phyloP scores from a whole-genome alignment of 768 basidiomycete genomes.

The Suillus weaverae region DNA sequence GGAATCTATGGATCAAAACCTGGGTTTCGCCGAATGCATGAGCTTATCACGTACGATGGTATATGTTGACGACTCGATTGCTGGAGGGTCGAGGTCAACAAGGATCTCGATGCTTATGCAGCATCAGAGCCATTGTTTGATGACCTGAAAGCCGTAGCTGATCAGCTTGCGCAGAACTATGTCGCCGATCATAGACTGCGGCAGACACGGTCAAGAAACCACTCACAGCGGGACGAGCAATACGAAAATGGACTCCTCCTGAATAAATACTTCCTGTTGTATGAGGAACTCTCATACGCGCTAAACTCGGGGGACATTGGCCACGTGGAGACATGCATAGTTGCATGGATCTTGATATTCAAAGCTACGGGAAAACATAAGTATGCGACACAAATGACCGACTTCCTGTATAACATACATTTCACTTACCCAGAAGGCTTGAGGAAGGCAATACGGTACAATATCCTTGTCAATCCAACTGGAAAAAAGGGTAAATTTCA shows the following conservation, averaged over 20 bases:
- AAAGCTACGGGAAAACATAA: not conserved
- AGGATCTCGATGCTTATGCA: not conserved
- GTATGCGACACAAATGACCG: not conserved
- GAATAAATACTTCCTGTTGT: not conserved
- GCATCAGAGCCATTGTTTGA: not conserved
- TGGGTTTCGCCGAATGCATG: not conserved
- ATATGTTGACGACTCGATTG: not conserved
- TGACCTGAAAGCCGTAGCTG: not conserved
- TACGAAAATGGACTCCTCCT: not conserved
- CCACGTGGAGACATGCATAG: not conserved
- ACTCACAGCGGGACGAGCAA: not conserved
- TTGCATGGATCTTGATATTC: not conserved
- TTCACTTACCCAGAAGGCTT: not conserved
- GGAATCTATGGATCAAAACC: not conserved
- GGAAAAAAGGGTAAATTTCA: not conserved
- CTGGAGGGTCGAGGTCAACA: not conserved
- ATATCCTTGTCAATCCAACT: not conserved
- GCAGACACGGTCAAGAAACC: not conserved
- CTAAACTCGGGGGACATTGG: not conserved
- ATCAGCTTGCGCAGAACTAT: not conserved
- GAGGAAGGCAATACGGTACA: not conserved
- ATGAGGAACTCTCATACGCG: not conserved
- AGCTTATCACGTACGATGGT: not conserved
- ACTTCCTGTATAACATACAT: not conserved
- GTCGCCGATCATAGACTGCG: not conserved